These are phyloP conservation scores for Botryotinia narcissicola DNA, from an alignment of 2,329 filamentous ascomycete genomes.

Conservation along the genomic window DNA sequence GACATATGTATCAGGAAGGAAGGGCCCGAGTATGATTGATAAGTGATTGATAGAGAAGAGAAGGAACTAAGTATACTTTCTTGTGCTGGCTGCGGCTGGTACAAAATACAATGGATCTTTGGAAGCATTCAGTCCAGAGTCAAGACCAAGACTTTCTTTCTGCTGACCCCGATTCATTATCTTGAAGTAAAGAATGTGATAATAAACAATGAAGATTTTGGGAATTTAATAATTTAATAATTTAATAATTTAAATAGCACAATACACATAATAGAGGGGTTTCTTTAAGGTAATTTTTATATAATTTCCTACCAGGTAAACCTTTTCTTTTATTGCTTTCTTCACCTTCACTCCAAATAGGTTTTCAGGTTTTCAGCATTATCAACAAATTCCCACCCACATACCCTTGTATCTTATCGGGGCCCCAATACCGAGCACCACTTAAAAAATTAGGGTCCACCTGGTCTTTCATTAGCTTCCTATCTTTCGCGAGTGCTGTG, in stretches of 20 bases:
- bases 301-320: background rate
- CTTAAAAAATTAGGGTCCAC: constrained; percentile 2
- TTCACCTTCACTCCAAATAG: background rate
- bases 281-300: background rate
- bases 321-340: background rate
- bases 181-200: background rate
- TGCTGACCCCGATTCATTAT: background rate
- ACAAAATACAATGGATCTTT: background rate
- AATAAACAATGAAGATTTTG: background rate
- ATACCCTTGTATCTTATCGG: background rate
- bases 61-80: background rate
- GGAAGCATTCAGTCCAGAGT: background rate
- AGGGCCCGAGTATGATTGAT: constrained; percentile 1
- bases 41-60: background rate
- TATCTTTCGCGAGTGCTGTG: background rate
- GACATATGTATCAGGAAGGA: background rate
- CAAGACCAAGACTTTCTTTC: background rate
- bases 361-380: background rate
- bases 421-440: background rate
- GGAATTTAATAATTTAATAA: background rate
- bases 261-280: background rate
- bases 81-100: background rate
- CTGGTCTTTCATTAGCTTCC: constrained; percentile 12
- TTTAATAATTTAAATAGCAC: background rate
- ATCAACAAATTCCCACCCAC: background rate